Base-by-base conservation (phyloP, 495 filamentous ascomycete genomes). In the Sabuloglossum arenarium region DNA sequence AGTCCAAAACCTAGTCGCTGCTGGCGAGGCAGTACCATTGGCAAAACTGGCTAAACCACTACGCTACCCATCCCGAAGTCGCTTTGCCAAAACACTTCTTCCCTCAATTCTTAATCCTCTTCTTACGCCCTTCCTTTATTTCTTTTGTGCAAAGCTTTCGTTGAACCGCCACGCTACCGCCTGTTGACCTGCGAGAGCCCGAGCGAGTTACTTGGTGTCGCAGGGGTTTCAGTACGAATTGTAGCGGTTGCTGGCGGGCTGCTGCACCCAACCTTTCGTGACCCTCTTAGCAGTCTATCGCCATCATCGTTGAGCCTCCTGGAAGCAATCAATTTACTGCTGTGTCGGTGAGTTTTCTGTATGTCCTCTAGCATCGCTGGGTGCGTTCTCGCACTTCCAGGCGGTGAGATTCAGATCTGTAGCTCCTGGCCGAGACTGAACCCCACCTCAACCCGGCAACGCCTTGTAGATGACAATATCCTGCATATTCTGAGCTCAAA, bases 101-200 rank as follows among this genome's bases (percentile, higher is more conserved):
- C 14, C 19, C 39, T 29, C 6, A 27, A 51, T 27, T 51, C 47
- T 30, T 23, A 27, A 27, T 19, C 23, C 47, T 29, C 47, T 19
- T 30, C 47, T 51, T 30, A 2, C 47, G 12, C 4, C 47, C 24
- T 28, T 23, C 28, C 47, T 43, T 43, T 51, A 51, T 51, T 51
- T 51, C 47, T 51, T 51, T 51, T 51, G 47, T 51, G 47, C 47
- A 51, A 21, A 29, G 47, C 47, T 28, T 51, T 51, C 28, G 47
- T 51, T 51, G 47, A 51, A 51, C 47, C 24, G 28, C 24, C 16
- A 14, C 47, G 14, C 47, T 51, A 5, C 16, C 25, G 3, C 23
- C 24, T 51, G 23, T 30, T 29, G 47, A 29, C 28, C 45, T 51
- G 47, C 47, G 24, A 29, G 25, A 51, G 28, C 11, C 47, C 23